Evolutionary conservation across 1,284 basidiomycete species (phyloP).

Genomic region (Athelia sp.): DNA sequence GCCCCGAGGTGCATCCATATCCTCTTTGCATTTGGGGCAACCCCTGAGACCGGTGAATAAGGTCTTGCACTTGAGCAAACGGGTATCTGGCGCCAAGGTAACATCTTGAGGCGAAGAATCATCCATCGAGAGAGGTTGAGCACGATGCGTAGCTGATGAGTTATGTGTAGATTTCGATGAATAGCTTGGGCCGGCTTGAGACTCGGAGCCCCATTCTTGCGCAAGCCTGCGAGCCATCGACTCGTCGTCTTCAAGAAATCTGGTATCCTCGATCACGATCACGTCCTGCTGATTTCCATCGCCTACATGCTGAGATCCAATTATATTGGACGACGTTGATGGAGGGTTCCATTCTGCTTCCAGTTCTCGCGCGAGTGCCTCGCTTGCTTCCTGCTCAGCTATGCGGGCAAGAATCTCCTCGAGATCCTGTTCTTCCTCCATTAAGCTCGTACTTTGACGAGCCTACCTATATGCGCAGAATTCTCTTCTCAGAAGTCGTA

Average conservation of each 20-base stretch:
- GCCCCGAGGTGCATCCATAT: slow-evolving; percentile 31
- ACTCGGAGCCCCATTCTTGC: slow-evolving; percentile 27
- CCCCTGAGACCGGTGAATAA: slow-evolving; percentile 26
- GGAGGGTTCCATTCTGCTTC: slow-evolving; percentile 25
- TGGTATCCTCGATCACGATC: slow-evolving; percentile 13
- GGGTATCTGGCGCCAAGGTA: slow-evolving; percentile 24
- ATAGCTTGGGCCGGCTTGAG: slow-evolving; percentile 1
- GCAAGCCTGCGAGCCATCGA: slow-evolving; percentile 34
- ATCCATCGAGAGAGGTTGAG: background rate
- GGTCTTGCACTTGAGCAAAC: slow-evolving; percentile 22
- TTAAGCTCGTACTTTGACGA: no score
- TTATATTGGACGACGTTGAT: slow-evolving; percentile 4
- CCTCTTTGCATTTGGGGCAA: slow-evolving; percentile 32
- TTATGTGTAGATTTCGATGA: background rate
- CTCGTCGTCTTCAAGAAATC: slow-evolving; percentile 28
- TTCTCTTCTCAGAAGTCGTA: no score
- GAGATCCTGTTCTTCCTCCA: slow-evolving; percentile 33
- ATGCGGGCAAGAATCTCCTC: slow-evolving; percentile 34
- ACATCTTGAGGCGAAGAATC: background rate
- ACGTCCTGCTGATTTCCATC: slow-evolving; percentile 6
- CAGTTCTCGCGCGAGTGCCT: slow-evolving; percentile 30
- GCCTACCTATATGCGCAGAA: no score
- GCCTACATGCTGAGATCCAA: slow-evolving; percentile 2
- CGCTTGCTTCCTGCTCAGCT: slow-evolving; percentile 38
- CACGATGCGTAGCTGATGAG: no score